Evolutionary conservation across 1,284 basidiomycete genomes (phyloP), one percentile per base, ranked within the genome.

Genomic region (Tilletia caries): DNA sequence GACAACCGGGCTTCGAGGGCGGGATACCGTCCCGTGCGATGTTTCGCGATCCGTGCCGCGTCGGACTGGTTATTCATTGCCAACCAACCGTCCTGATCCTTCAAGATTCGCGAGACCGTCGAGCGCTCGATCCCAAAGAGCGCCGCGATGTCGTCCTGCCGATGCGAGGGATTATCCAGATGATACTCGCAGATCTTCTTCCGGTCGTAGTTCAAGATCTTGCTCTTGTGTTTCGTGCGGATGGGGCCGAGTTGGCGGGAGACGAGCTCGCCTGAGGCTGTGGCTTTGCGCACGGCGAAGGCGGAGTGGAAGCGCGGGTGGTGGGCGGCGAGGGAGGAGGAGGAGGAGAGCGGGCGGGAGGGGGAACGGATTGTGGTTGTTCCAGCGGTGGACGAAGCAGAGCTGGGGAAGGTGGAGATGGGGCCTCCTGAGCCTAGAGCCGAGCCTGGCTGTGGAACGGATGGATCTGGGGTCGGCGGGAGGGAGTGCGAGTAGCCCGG

Each of bases 61-160:
- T 72, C 74, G 58, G 75, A 72, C 13, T 60, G 46, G 2, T 75
- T 75, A 25, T 79, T 74, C 37, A 91, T 87, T 70, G 87, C 88
- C 77, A 93, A 84, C 92, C 92, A 95, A 76, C 89, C 89, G 20
- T 87, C 86, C 84, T 91, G 91, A 78, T 91, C 85, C 71, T 93
- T 94, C 72, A 95, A 86, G 73, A 93, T 94, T 85, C 95, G 94
- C 84, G 90, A 92, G 80, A 95, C 91, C n/a, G 92, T 95, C 83
- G 91, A 93, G 65, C 93, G 89, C 82, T 95, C 93, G 68, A 94
- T 90, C 67, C 88, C 88, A 81, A 90, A 95, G 48, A 85, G 84
- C 13, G 84, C 84, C 27, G 91, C 92, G 76, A 94, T 92, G 77
- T 65, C 66, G 64, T 70, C 71, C 32, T 72, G 71, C 29, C 89